phyloP scores from a whole-genome alignment of 169 alveolate species.

The Babesia caballi region DNA sequence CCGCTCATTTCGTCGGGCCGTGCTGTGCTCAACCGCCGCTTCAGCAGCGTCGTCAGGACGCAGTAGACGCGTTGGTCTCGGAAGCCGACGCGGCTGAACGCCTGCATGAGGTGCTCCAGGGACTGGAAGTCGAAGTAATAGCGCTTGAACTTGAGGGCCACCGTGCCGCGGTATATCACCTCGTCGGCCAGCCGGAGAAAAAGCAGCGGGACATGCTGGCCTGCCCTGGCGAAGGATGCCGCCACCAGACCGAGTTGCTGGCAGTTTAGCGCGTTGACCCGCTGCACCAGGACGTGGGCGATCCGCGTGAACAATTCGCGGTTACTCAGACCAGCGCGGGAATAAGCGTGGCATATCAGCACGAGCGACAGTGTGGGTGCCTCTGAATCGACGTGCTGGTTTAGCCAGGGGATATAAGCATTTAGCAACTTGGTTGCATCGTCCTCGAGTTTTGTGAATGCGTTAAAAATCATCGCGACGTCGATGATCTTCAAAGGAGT shows the following conservation, averaged over 20 bases:
- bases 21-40: conserved; percentile 6
- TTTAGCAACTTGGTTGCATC: conserved; percentile 13
- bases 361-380: conserved; percentile 47
- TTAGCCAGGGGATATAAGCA: conserved; percentile 50
- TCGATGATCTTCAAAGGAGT: conserved; percentile 32
- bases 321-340: conserved; percentile 27
- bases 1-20: conserved; percentile 19
- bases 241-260: conserved; percentile 57
- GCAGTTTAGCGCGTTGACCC: conserved; percentile 4
- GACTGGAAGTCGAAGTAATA: conserved; percentile 57
- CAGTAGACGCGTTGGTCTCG: conserved; percentile 41
- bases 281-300: conserved; percentile 15
- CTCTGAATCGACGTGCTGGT: conserved; percentile 15
- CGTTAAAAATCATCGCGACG: conserved; percentile 44
- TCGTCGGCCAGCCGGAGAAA: conserved; percentile 62
- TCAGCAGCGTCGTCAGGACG: conserved; percentile 51
- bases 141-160: conserved; percentile 48
- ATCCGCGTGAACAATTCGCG: conserved; percentile 18
- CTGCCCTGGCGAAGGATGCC: conserved; percentile 32
- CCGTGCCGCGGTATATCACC: conserved; percentile 54
- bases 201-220: conserved; percentile 20
- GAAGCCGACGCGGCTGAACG: conserved; percentile 49
- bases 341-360: conserved; percentile 41
- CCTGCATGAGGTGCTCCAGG: conserved; percentile 61
- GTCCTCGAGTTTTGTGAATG: conserved; percentile 44